Conservation (phyloP, 2,329 filamentous ascomycete genomes). For the Colletotrichum eremochloae region DNA sequence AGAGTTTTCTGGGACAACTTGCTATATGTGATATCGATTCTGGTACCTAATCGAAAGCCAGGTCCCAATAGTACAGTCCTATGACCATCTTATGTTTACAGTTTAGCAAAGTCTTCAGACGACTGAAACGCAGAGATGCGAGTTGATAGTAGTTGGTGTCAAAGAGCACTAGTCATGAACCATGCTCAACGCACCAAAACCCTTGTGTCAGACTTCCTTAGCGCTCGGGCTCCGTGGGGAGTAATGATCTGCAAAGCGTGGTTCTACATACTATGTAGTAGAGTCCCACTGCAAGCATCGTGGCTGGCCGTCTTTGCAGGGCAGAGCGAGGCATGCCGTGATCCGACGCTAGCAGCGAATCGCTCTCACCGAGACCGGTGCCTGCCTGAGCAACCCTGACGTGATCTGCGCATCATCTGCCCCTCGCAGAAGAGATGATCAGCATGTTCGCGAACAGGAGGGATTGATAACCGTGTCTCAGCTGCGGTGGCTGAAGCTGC, state of each 20-base stretch:
- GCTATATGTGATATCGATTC: background rate
- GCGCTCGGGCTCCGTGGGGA: constrained; percentile 11
- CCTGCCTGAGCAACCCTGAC: constrained; percentile 16
- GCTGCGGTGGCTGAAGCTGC: constrained; percentile 9
- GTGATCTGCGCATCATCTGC: constrained; percentile 4
- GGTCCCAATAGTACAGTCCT: background rate
- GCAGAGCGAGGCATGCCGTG: background rate
- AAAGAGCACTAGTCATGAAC: constrained; percentile 36
- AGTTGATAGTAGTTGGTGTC: constrained; percentile 8
- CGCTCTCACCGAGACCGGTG: constrained; percentile 25
- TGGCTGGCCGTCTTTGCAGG: too few species aligned
- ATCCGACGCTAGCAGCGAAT: constrained; percentile 7
- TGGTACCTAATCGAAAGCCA: background rate
- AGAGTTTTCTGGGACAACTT: background rate
- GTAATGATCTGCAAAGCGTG: background rate
- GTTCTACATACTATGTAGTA: background rate
- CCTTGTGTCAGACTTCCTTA: constrained; percentile 18
- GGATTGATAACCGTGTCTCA: constrained; percentile 28
- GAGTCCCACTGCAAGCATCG: constrained; percentile 18
- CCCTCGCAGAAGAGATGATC: constrained; percentile 36
- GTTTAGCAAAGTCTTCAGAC: background rate
- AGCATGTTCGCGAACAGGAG: constrained; percentile 1
- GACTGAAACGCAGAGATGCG: constrained; percentile 1
- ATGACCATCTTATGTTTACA: background rate
- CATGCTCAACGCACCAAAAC: constrained; percentile 23